Evolutionary conservation across 2,329 filamentous ascomycete genomes (phyloP).

Genomic region (Zasmidium citrigriseum): DNA sequence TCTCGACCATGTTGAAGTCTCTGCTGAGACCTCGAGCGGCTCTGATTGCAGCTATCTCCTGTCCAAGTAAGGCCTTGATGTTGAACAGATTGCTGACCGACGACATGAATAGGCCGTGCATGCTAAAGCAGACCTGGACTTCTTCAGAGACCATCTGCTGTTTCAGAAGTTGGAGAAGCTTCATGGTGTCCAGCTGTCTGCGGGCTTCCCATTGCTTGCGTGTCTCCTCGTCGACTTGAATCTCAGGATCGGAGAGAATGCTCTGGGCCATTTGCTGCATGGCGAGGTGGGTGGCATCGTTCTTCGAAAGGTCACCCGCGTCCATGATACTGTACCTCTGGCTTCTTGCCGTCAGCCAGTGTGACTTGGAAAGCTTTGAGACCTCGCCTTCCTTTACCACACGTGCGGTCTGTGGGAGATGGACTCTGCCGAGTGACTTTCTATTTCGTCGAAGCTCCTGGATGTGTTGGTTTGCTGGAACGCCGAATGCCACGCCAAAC

Average conservation of each 20-base stretch:
- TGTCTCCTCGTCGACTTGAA: background rate
- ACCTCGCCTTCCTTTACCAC: background rate
- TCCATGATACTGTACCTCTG: background rate
- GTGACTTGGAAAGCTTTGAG: background rate
- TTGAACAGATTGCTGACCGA: background rate
- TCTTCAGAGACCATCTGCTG: background rate
- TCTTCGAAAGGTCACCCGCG: background rate
- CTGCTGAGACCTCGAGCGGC: background rate
- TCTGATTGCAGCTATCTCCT: background rate
- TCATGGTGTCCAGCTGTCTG: background rate
- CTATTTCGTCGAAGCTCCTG: background rate
- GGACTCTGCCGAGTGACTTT: background rate
- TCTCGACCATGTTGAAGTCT: background rate
- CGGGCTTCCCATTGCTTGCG: background rate
- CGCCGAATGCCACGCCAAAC: background rate
- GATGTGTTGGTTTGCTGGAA: background rate
- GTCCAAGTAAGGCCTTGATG: background rate
- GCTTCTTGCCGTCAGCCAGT: background rate
- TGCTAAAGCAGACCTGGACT: background rate
- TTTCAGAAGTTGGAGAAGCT: background rate
- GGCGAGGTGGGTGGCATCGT: background rate
- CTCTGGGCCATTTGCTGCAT: background rate
- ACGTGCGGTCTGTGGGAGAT: background rate
- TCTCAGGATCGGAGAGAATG: background rate
- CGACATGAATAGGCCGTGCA: background rate